Evolutionary conservation across 768 basidiomycete species (phyloP), one percentile per base, ranked within the genome.

Genomic region (Lepiota brunneoincarnata): DNA sequence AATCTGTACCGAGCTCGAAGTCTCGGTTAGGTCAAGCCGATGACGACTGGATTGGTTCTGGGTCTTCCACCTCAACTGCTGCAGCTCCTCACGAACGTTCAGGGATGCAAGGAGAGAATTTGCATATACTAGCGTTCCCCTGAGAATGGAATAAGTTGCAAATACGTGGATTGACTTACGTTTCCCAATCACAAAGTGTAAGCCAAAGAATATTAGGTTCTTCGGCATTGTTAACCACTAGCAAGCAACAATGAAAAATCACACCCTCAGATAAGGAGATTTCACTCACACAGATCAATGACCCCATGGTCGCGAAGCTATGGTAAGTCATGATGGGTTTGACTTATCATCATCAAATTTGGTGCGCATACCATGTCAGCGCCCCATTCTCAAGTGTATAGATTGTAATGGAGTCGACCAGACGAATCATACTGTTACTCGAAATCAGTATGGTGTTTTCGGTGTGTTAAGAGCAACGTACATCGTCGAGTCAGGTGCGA

Each of bases 361-460:
- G 12, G 40, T 38, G 24, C 2, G 60, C 64, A n/a, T 57, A 74
- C 75, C 75, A 74, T 24, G 81, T 82, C 26, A 82, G 55, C 6
- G 75, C 63, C 51, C 80, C 81, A 34, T 74, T 80, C 59, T 83
- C 81, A 40, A 82, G 74, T 0, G 79, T 75, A 56, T 82, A 82
- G 1, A 79, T 57, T 37, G 81, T 76, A 42, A 81, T 67, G 0
- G 67, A 61, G 51, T 80, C 73, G 20, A 83, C 69, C 21, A 82
- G 57, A 6, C 73, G 72, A 54, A 80, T 77, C 60, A 82, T 57
- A 49, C 79, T 81, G 53, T 14, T 14, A 26, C 20, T 42, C 28
- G 3, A 26, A 11, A 51, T 48, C 20, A 58, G 12, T 10, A 58
- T 23, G 7, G 14, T 23, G 1, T 18, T 24, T 1, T 23, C 23